Percentiles rank a stretch among this genome's conserved stretches.
Conservation (phyloP, 345 rosid species). For the Salix exigua region DNA sequence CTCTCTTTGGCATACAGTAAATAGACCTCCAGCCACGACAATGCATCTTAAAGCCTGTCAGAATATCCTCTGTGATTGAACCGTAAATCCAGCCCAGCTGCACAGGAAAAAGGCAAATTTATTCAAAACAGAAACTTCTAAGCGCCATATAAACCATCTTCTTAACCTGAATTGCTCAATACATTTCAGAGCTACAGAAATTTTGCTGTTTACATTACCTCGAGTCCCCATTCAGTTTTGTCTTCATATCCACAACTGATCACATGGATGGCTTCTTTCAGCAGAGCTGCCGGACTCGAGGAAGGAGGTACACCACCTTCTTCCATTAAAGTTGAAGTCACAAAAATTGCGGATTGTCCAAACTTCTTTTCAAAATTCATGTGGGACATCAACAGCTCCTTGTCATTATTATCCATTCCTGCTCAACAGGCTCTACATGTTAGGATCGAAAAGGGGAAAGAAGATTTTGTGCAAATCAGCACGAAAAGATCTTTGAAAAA, state of each 20-base stretch:
- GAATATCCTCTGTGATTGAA: slow-evolving; percentile 93
- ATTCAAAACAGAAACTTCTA: slow-evolving; percentile 8
- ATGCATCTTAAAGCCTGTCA: slow-evolving; percentile 98
- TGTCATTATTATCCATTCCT: slow-evolving; percentile 69
- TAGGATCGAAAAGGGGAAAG: neutral
- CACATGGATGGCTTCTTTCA: slow-evolving; percentile 97
- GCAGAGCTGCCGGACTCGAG: slow-evolving; percentile 88
- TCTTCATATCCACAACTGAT: slow-evolving; percentile 97
- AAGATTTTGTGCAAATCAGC: slow-evolving; percentile 1
- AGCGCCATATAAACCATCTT: neutral
- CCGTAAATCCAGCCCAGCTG: slow-evolving; percentile 99
- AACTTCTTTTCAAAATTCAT: slow-evolving; percentile 92
- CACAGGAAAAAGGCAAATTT: slow-evolving; percentile 18
- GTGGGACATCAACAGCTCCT: slow-evolving; percentile 78
- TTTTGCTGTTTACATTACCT: slow-evolving; percentile 45
- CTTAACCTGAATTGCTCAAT: neutral
- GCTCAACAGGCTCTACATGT: neutral
- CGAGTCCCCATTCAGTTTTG: slow-evolving; percentile 97
- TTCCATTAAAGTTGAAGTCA: slow-evolving; percentile 91
- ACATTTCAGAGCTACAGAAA: neutral
- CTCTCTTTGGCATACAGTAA: slow-evolving; percentile 85
- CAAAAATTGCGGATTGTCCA: slow-evolving; percentile 87
- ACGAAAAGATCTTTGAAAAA: slow-evolving; percentile 1
- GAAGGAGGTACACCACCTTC: slow-evolving; percentile 97
- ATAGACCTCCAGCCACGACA: slow-evolving; percentile 98